Conservation (phyloP, 306 rosid species). For the Lathyrus aphaca region DNA sequence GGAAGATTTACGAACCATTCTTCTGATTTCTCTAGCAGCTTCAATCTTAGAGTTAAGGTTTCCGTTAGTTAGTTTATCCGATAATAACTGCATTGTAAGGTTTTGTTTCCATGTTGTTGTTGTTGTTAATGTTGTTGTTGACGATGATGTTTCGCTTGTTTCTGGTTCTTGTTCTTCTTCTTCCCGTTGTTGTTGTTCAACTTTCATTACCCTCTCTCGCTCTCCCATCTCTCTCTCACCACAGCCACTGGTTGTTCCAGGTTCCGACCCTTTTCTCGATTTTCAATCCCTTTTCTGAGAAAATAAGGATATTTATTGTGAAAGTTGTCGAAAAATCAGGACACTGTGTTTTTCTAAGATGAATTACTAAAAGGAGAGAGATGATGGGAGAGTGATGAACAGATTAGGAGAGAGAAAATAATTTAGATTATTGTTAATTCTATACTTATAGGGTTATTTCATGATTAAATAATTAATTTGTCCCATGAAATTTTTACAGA, state of each 20-base stretch:
- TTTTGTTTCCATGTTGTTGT: slow-evolving; percentile 50
- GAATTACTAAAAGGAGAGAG: no score
- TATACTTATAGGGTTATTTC: no score
- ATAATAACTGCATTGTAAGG: slow-evolving; percentile 52
- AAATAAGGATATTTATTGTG: not conserved
- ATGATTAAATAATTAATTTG: no score
- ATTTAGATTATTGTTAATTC: no score
- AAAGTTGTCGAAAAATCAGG: no score
- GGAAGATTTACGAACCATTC: slow-evolving; percentile 64
- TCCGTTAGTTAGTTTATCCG: slow-evolving; percentile 69
- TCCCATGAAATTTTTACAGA: no score
- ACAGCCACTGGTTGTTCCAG: not conserved
- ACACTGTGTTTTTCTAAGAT: no score
- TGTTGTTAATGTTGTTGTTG: not conserved
- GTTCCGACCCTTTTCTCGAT: not conserved
- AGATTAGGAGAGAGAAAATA: no score
- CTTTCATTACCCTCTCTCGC: slow-evolving; percentile 38
- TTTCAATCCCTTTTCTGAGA: not conserved
- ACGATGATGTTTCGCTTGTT: not conserved
- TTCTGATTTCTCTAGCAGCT: slow-evolving; percentile 85
- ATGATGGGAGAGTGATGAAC: no score
- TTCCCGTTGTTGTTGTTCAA: slow-evolving; percentile 8
- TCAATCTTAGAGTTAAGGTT: slow-evolving; percentile 70
- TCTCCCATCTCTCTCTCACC: slow-evolving; percentile 47
- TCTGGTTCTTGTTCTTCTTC: not conserved